Evolutionary conservation across 306 rosid genomes (phyloP), one percentile per base, ranked within the genome.

Genomic region (Spatholobus suberectus): DNA sequence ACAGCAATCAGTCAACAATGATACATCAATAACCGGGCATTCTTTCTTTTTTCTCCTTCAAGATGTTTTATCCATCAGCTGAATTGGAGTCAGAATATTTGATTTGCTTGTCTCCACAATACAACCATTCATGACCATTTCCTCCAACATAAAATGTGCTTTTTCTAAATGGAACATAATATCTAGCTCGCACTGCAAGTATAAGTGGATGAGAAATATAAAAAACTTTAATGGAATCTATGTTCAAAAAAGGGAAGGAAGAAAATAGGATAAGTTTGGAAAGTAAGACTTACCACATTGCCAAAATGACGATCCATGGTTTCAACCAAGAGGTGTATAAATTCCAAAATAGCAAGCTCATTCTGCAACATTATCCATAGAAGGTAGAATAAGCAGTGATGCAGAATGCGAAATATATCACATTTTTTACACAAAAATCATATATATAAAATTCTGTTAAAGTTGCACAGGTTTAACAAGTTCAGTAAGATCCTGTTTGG

Each of bases 241-340:
- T 70, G 5, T 27, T 32, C 63, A 66, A 76, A 54, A 73, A 38
- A 66, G 40, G 80, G 44, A 81, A 38, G 55, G 58, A 37, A 10
- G 17, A 74, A 54, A 69, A 43, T 2, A 43, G 81, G 81, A 34
- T 5, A 44, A 59, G 17, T 6, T 51, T 11, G 4, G 8, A 54
- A 71, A 51, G 24, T 29, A 83, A 44, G 70, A 85, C 89, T 85
- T 86, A 92, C 98, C 92, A 94, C 98, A 73, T 96, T 92, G 89
- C 99, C 98, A 4, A 96, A 96, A 75, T 96, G 99, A 15, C 97
- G 91, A 78, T 96, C 99, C 99, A 96, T 96, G 74, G 98, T 96
- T 89, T 94, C 99, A 14, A 96, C 99, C 55, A 96, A 82, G 44
- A 94, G 92, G 88, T 94, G 98, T 65, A 96, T 96, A 86, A 96